Base-by-base conservation (phyloP, 805 yeast species). In the Monosporozyma siamensis region DNA sequence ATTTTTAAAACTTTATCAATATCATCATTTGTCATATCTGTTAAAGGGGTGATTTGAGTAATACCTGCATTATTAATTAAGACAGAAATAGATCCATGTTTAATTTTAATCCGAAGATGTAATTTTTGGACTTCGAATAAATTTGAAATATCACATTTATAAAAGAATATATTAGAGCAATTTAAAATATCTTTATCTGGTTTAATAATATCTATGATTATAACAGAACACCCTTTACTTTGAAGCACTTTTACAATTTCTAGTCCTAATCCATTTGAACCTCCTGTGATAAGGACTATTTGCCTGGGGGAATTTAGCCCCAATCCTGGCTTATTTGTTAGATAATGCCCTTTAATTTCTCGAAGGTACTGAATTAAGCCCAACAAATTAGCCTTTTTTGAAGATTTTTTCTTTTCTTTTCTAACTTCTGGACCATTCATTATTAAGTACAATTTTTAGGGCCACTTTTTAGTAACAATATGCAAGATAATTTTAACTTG, bases 21-120 rank as follows among this genome's bases (percentile, higher is more conserved):
- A 39, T 81, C 86, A 0, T 68, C 74, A 44, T 69, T 70, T 1
- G 72, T 52, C 41, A 78, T 58, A 4, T 81, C 78, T 4, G 76
- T 50, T 3, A 88, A 54, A 1, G 77, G 56, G 46, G 75, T 73
- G 0, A 86, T 85, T 10, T 65, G 64, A 29, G 80, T 70, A 10
- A 87, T 72, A 0, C 86, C 97, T 0, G 97, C 97, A 59, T 90
- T 89, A 60, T 89, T 89, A 40, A 90, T 72, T 12, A 90, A 63
- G 1, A 88, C 69, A 0, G 88, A 73, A 1, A 84, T 80, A 0
- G 51, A 51, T 0, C 95, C 94, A 34, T 55, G 50, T 20, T 74
- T 70, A n/a, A 54, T 38, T 26, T 53, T 54, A 24, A 88, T 74
- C 8, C 38, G 44, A 6, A 55, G 54, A 5, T 72, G 70, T 30